These are phyloP conservation scores for Tulasnella sp. DNA, from an alignment of 768 basidiomycete species.

Conservation along the genomic window DNA sequence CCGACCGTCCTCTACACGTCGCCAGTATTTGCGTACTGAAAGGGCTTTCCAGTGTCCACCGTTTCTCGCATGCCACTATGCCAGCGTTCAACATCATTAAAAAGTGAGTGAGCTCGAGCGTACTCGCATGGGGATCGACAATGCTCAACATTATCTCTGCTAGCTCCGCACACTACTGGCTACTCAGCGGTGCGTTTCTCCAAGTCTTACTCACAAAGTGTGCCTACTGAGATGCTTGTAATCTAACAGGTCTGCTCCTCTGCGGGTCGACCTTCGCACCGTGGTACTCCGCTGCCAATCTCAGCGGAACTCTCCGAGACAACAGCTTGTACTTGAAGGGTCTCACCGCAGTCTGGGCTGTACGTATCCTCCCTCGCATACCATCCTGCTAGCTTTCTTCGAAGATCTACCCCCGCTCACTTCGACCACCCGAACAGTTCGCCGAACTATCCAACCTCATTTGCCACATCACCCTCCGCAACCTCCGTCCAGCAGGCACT, in stretches of 20 bases:
- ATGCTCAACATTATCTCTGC: slow-evolving; percentile 31
- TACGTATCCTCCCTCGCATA: slow-evolving; percentile 32
- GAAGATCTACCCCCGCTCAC: background rate
- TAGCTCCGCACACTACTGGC: slow-evolving; percentile 70
- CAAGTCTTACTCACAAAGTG: background rate
- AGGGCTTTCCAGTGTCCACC: slow-evolving; percentile 56
- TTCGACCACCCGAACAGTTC: slow-evolving; percentile 39
- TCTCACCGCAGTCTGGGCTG: slow-evolving; percentile 60
- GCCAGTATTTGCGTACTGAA: background rate
- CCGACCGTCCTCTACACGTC: background rate
- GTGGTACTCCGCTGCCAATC: slow-evolving; percentile 53
- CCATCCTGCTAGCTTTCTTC: background rate
- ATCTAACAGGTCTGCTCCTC: slow-evolving; percentile 49
- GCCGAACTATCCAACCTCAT: slow-evolving; percentile 74
- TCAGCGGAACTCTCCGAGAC: slow-evolving; percentile 49
- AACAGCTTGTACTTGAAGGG: slow-evolving; percentile 56
- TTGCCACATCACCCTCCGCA: slow-evolving; percentile 72
- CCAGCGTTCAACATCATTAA: slow-evolving; percentile 75
- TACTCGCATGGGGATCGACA: background rate
- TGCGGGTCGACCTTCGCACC: slow-evolving; percentile 76
- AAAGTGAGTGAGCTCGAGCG: slow-evolving; percentile 53
- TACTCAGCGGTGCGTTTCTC: slow-evolving; percentile 45
- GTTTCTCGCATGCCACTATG: slow-evolving; percentile 94
- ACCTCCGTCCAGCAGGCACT: slow-evolving; percentile 70
- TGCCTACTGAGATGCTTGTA: background rate